Percentiles rank a stretch among this genome's conserved stretches.
These are phyloP conservation scores for Saussurea involucrata DNA, from an alignment of 129 eudicot genomes.

Conservation along the genomic window DNA sequence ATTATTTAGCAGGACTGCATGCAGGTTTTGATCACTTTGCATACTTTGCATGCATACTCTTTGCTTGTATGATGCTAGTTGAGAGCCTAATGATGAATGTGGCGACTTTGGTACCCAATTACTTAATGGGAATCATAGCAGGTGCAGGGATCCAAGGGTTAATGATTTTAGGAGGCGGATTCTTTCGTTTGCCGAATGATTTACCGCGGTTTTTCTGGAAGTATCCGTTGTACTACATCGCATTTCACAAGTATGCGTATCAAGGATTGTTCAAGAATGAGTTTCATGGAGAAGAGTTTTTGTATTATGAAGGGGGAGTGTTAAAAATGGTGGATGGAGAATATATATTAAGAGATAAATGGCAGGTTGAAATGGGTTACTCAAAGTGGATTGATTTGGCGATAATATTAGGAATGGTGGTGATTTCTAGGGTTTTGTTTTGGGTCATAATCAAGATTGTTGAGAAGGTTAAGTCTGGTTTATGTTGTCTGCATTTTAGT, in stretches of 20 bases:
- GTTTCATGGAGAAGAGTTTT: slow-evolving; percentile 42
- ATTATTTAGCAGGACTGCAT: slow-evolving; percentile 55
- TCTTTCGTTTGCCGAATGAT: slow-evolving; percentile 47
- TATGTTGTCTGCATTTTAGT: not conserved
- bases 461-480: slow-evolving; percentile 25
- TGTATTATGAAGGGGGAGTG: slow-evolving; percentile 26
- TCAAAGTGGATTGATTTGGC: slow-evolving; percentile 52
- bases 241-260: slow-evolving; percentile 54
- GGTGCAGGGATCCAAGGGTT: slow-evolving; percentile 59
- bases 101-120: slow-evolving; percentile 51
- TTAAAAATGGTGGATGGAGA: slow-evolving; percentile 29
- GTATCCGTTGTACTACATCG: slow-evolving; percentile 46
- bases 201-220: slow-evolving; percentile 45
- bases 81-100: slow-evolving; percentile 73
- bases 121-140: slow-evolving; percentile 53
- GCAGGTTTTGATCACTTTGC: slow-evolving; percentile 35
- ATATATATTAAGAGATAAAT: slow-evolving; percentile 36
- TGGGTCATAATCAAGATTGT: slow-evolving; percentile 31
- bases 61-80: slow-evolving; percentile 48
- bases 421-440: slow-evolving; percentile 45
- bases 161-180: slow-evolving; percentile 48
- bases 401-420: slow-evolving; percentile 51
- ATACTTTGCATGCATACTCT: slow-evolving; percentile 39
- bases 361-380: slow-evolving; percentile 58
- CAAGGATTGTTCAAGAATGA: slow-evolving; percentile 66